Evolutionary conservation across 305 asterid species (phyloP), one percentile per base, ranked within the genome.

Genomic region (Ilex paraguariensis): DNA sequence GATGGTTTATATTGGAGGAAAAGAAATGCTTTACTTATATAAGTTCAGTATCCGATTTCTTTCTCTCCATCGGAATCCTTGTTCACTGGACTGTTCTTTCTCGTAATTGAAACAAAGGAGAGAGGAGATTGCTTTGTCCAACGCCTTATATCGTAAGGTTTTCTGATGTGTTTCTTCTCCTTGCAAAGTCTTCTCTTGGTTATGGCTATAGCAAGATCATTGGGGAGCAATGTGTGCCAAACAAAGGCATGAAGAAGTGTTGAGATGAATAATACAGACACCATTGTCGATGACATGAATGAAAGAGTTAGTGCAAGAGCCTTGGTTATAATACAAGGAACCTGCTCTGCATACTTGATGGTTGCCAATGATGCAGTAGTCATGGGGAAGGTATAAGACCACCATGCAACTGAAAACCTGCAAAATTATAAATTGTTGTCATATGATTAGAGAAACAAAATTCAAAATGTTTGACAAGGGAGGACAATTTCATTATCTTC

Each of bases 351-450:
- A 66, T 92, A 92, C 70, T 82, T 87, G 66, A 92, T 92, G 31
- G 88, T 78, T 59, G 98, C 98, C 68, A 92, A 85, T 53, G 98
- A 81, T 33, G 86, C 90, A 50, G 97, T 89, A 52, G 97, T 92
- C 97, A 92, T 92, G 0, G 97, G 97, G 60, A 92, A 92, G 5
- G 97, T 87, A 65, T 92, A 92, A 17, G 98, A 89, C 98, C 98
- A 92, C 98, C 97, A 91, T 53, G 98, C 98, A 54, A 87, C 73
- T 31, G 98, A 88, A 72, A 91, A 91, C 87, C 95, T 87, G 82
- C 69, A 61, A 16, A 64, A 46, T 36, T 36, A 8, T 36, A 5
- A 36, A 36, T 5, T 4, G 6, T 5, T 4, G 3, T 8, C 42
- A 36, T 4, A 21, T 0, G 28, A 36, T 5, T 17, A 16, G 14